Evolutionary conservation across 305 asterid species (phyloP).

Genomic region (Fraxinus velutina): DNA sequence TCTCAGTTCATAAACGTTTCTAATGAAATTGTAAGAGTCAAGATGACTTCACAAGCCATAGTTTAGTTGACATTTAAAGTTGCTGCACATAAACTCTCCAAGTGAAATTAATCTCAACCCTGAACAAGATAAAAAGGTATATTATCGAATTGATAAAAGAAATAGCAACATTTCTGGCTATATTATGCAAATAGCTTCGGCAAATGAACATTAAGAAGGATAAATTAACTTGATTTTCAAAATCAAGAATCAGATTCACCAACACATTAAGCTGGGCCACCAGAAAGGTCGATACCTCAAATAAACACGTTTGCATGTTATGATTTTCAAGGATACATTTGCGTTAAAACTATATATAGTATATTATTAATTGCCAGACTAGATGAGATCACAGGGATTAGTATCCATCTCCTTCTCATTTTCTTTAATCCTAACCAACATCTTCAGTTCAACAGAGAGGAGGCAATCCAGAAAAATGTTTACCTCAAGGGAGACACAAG

Average conservation of each 20-base stretch:
- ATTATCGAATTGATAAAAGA: neutral
- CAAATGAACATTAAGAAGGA: constrained; percentile 17
- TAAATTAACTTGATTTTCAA: neutral
- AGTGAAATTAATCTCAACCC: neutral
- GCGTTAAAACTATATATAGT: neutral
- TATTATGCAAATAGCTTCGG: constrained; percentile 7
- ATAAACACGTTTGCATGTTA: neutral
- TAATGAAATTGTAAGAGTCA: constrained; percentile 5
- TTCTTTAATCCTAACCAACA: constrained; percentile 12
- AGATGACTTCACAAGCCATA: constrained; percentile 9
- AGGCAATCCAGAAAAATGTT: constrained; percentile 27
- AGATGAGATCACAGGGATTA: constrained; percentile 15
- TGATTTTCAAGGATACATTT: neutral
- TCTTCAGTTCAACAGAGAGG: constrained; percentile 17
- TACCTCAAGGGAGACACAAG: constrained; percentile 79
- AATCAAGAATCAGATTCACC: constrained; percentile 5
- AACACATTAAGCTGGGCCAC: constrained; percentile 13
- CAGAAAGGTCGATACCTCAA: constrained; percentile 5
- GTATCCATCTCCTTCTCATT: constrained; percentile 4
- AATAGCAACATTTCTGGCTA: constrained; percentile 15
- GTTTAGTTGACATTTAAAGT: neutral
- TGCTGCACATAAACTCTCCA: neutral
- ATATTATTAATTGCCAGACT: neutral
- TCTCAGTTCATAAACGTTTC: constrained; percentile 8
- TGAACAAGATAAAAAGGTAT: neutral